Base-by-base conservation (phyloP, 176 grass and related monocot genomes). In the Triticum timopheevii region DNA sequence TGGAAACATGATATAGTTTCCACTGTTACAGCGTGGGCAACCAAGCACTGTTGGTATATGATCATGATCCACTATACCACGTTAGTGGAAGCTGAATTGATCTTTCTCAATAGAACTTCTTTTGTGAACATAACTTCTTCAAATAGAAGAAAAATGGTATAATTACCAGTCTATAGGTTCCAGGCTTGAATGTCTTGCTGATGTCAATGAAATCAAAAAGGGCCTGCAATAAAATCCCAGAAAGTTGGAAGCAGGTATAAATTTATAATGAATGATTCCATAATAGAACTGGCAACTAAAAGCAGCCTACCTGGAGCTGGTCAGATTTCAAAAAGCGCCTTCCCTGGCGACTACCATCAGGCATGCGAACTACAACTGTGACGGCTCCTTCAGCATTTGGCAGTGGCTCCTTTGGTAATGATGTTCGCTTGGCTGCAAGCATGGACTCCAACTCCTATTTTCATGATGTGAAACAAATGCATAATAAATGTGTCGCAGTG, bases 191-290 rank as follows among this genome's bases (percentile, higher is more conserved):
- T 81, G 89, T 83, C 85, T 81, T 93, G 66, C 90, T 90, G 87
- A 94, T 77, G 69, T 99, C 97, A 61, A 99, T 97, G 78, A 94
- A 99, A 91, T 99, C 87, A 84, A 94, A 94, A 88, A 99, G 90
- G 63, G 80, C 87, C 97, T 99, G 90, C 90, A 92, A 20, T 59
- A 79, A 50, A 76, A 88, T 42, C 39, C 49, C 79, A 80, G 13
- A 80, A 84, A 77, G 19, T 88, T 80, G 65, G 64, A 86, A 87
- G 28, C 13, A 22, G 62, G 56, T 65, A 81, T 63, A 52, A 52
- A 50, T 76, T 76, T 76, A 52, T 31, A 87, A 82, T 59, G 12
- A 85, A 63, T 42, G 12, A 25, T 83, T 65, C 44, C 67, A 67
- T 81, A 36, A 36, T 10, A 19, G 71, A 84, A 76, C 62, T 62